Conservation (phyloP, 192 early-diverging fungal genomes). For the Chytriomyces confervae region DNA sequence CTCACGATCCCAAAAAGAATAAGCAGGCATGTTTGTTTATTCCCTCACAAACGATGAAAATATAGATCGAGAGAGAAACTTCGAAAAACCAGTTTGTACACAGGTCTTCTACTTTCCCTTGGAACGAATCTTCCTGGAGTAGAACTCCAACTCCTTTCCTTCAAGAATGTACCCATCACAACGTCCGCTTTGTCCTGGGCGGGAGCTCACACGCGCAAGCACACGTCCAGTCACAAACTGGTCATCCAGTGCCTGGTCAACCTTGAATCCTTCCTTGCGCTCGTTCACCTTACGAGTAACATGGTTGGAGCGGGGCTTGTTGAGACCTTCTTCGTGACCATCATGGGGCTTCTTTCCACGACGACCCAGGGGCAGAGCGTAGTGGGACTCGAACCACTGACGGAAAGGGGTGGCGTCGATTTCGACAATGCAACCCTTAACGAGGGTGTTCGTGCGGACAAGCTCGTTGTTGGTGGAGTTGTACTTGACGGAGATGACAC, state of each 20-base stretch:
- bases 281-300: conserved; percentile 84
- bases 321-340: conserved; percentile 60
- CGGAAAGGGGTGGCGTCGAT: conserved; percentile 99
- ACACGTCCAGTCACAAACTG: conserved; percentile 95
- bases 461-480: conserved; percentile 99
- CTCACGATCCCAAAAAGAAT: no score
- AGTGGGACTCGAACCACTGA: conserved; percentile 99
- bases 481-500: conserved; percentile 95
- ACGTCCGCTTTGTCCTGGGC: conserved; percentile 97
- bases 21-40: no score
- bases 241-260: conserved; percentile 87
- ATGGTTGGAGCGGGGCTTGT: conserved; percentile 89
- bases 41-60: no score
- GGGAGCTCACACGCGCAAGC: conserved; percentile 88
- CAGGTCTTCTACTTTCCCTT: conserved; percentile 25
- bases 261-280: conserved; percentile 81
- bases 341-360: conserved; percentile 69
- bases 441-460: conserved; percentile 99
- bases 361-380: conserved; percentile 86
- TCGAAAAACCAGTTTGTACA: no score
- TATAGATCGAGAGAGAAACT: no score
- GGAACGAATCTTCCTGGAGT: conserved; percentile 76
- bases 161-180: conserved; percentile 98
- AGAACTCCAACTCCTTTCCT: conserved; percentile 99
- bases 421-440: conserved; percentile 95